Conservation (phyloP, 257 asterid genomes). For the Nicotiana tabacum region DNA sequence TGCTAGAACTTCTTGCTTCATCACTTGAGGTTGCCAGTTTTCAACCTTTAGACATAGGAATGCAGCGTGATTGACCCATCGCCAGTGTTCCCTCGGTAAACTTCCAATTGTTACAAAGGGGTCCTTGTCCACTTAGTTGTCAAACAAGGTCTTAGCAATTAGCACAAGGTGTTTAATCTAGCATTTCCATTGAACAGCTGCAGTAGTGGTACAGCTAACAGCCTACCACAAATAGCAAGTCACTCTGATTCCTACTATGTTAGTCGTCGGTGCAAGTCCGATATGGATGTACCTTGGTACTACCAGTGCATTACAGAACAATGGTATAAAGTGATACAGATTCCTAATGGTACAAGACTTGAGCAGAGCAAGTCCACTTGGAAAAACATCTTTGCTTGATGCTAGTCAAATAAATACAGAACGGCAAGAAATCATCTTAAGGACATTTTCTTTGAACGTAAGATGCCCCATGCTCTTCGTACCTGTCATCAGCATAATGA, state of each 20-base stretch:
- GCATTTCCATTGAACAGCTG: not conserved
- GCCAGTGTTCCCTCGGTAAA: not conserved
- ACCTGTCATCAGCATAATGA: conserved; percentile 39
- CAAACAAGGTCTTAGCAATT: not conserved
- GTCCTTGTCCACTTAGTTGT: not conserved
- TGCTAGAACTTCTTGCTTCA: no score
- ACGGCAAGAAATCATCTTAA: conserved; percentile 13
- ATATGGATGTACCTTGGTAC: not conserved
- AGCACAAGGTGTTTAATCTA: not conserved
- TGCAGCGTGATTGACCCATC: not conserved
- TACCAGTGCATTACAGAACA: not conserved
- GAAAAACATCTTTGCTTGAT: not conserved
- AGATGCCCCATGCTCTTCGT: conserved; percentile 87
- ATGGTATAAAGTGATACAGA: not conserved
- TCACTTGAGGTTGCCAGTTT: no score
- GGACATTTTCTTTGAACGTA: conserved; percentile 93
- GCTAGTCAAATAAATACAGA: not conserved
- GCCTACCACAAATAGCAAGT: not conserved
- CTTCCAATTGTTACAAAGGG: not conserved
- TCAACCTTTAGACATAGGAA: not conserved
- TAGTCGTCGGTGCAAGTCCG: not conserved
- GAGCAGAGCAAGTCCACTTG: not conserved
- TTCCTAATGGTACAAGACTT: conserved; percentile 3
- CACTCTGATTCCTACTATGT: not conserved
- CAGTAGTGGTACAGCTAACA: not conserved